Conservation (phyloP, 2,329 filamentous ascomycete genomes). For the Colletotrichum cuscutae region DNA sequence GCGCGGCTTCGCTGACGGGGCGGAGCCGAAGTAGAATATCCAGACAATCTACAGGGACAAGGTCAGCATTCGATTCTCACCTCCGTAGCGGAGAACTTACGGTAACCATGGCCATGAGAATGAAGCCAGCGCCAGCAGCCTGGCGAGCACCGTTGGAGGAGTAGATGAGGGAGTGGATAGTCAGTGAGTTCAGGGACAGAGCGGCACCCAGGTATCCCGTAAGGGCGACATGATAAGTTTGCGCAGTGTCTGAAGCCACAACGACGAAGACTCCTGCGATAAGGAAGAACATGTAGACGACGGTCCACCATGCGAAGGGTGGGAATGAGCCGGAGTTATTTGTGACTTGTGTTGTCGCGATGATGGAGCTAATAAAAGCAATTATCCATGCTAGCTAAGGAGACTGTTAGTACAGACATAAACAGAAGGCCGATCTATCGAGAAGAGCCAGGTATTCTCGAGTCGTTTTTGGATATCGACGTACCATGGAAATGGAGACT, state of each 20-base stretch:
- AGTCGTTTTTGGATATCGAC: slow-evolving; percentile 48
- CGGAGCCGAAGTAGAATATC: slow-evolving; percentile 99
- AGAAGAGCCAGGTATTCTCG: not conserved
- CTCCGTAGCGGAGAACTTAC: slow-evolving; percentile 63
- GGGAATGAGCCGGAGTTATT: slow-evolving; percentile 67
- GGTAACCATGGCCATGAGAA: slow-evolving; percentile 90
- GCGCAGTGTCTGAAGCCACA: slow-evolving; percentile 83
- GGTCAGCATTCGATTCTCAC: not conserved
- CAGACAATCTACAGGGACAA: slow-evolving; percentile 78
- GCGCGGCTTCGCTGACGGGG: slow-evolving; percentile 85
- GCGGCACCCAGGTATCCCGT: slow-evolving; percentile 88
- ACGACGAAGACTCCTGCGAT: slow-evolving; percentile 85
- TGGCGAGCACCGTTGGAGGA: slow-evolving; percentile 77
- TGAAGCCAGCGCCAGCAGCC: slow-evolving; percentile 91
- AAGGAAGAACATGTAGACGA: slow-evolving; percentile 85
- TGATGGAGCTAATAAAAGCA: slow-evolving; percentile 85
- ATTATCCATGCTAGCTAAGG: slow-evolving; percentile 92
- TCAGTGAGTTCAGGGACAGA: slow-evolving; percentile 85
- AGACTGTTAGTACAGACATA: not conserved
- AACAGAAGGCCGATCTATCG: not conserved
- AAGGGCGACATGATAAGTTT: slow-evolving; percentile 92
- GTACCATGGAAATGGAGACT: slow-evolving; percentile 88
- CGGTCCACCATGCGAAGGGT: slow-evolving; percentile 92
- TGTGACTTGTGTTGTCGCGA: slow-evolving; percentile 65
- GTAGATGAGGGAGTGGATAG: slow-evolving; percentile 89